A percentile compares a stretch with the other conserved stretches of the same genome.
Evolutionary conservation across 495 filamentous ascomycete species (phyloP).

Genomic region (Penicillium salamii): DNA sequence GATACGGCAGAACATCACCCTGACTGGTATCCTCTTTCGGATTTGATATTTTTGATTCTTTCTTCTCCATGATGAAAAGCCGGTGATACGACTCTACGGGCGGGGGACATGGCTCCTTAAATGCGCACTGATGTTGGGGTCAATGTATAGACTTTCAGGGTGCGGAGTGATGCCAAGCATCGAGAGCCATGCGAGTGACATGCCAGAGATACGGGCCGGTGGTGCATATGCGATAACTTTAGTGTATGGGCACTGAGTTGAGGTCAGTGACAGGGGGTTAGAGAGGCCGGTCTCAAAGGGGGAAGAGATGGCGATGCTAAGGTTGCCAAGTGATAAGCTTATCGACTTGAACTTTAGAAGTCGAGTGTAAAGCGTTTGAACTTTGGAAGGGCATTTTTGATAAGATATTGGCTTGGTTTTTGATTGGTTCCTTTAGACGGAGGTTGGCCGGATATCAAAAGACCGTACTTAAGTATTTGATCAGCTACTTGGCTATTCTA

Average conservation of each 20-base stretch:
- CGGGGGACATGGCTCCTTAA: conserved; percentile 15
- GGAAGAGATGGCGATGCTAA: conserved; percentile 33
- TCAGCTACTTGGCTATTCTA: too few relatives aligned
- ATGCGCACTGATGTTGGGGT: conserved; percentile 11
- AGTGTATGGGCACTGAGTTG: conserved; percentile 10
- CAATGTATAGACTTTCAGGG: conserved; percentile 1
- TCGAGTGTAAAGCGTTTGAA: too few relatives aligned
- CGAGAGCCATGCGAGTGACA: background rate
- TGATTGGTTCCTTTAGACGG: background rate
- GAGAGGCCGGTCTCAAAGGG: conserved; percentile 17
- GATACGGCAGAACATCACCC: conserved; percentile 18
- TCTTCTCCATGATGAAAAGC: conserved; percentile 23
- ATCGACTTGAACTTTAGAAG: conserved; percentile 9
- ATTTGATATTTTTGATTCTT: conserved; percentile 10
- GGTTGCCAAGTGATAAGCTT: conserved; percentile 33
- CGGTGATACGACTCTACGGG: background rate
- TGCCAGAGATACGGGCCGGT: conserved; percentile 3
- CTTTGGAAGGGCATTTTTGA: background rate
- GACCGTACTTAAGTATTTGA: too few relatives aligned
- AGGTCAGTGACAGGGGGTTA: conserved; percentile 4
- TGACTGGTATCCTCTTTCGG: conserved; percentile 17
- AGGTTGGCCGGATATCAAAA: background rate
- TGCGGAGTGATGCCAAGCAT: conserved; percentile 9
- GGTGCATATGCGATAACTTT: conserved; percentile 3
- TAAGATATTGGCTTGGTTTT: background rate